Base-by-base conservation (phyloP, 495 filamentous ascomycete genomes). In the Hypomontagnella submonticulosa region DNA sequence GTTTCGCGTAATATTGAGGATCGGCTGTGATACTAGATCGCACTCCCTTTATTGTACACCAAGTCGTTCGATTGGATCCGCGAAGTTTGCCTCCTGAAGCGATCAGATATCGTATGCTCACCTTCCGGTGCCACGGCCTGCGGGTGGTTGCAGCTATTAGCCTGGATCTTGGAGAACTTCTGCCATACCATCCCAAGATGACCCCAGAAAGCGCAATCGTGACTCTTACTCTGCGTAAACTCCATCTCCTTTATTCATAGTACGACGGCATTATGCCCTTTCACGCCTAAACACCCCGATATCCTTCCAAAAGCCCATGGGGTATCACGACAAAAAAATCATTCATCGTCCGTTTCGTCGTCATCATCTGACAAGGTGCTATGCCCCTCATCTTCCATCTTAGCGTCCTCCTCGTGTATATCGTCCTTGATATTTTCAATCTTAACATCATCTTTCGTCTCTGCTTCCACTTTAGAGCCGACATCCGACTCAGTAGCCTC, bases 381-480 rank as follows among this genome's bases (percentile, higher is more conserved):
- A 18, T 30, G 37, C 3, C 10, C 8, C n/a, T 4, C 34, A 34
- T 62, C 32, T 8, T 52, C 55, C 16, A 41, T 44, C 43, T 69
- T 67, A 2, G 59, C 33, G n/a, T 56, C 43, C 4, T 49, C 56
- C 16, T 59, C 23, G 3, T 27, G 2, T 27, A 13, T 8, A 12
- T 53, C 37, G 8, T 33, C 47, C 20, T 61, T 34, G 10, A 32
- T 30, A 23, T 57, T 16, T n/a, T 44, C 53, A 19, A 40, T 52
- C 48, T 67, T 64, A 1, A 57, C 15, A 19, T 56, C 43, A 12
- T 59, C 43, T 8, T 63, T 40, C 27, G 46, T 50, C 12, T 61
- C 51, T 2, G 40, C 5, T 12, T 66, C 61, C 1, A 13, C 16
- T 33, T 69, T 70, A 18, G 23, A 15, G 4, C 16, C 47, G 8